phyloP scores from a whole-genome alignment of 2,329 filamentous ascomycete species.

The Grosmannia huntii region DNA sequence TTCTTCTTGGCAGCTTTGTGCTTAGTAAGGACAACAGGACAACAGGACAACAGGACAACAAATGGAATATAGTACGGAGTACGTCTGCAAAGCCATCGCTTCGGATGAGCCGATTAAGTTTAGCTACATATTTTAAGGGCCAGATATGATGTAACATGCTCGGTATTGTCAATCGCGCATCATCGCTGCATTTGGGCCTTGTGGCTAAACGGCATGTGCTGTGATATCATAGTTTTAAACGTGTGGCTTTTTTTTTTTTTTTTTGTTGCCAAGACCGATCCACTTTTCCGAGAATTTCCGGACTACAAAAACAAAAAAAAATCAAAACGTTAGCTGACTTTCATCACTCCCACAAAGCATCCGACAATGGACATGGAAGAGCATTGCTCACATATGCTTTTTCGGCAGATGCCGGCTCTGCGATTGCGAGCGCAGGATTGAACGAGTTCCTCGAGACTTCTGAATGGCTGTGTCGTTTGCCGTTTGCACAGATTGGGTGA shows the following conservation, averaged over 20 bases:
- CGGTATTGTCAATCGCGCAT: no score
- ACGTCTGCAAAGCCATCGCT: no score
- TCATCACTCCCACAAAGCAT: neutral
- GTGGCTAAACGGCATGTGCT: neutral
- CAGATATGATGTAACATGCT: neutral
- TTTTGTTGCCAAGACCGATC: neutral
- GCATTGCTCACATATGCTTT: neutral
- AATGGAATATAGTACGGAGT: no score
- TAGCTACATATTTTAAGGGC: neutral
- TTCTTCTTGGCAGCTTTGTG: neutral
- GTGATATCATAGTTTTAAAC: neutral
- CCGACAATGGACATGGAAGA: neutral
- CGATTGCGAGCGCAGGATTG: neutral
- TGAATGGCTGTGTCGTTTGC: slow-evolving; percentile 8
- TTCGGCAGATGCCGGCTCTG: neutral
- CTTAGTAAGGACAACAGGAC: no score
- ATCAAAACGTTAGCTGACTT: neutral
- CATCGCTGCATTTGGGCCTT: neutral
- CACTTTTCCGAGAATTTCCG: slow-evolving; percentile 5
- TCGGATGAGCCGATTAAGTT: no score
- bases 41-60: no score
- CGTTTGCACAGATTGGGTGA: slow-evolving; percentile 7
- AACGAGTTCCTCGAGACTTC: neutral
- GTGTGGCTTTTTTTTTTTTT: neutral
- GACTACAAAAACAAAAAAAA: slow-evolving; percentile 1